A percentile compares a stretch with the other conserved stretches of the same genome.
These are phyloP conservation scores for Cryptococcus depauperatus DNA, from an alignment of 1,284 basidiomycete genomes.

Conservation along the genomic window DNA sequence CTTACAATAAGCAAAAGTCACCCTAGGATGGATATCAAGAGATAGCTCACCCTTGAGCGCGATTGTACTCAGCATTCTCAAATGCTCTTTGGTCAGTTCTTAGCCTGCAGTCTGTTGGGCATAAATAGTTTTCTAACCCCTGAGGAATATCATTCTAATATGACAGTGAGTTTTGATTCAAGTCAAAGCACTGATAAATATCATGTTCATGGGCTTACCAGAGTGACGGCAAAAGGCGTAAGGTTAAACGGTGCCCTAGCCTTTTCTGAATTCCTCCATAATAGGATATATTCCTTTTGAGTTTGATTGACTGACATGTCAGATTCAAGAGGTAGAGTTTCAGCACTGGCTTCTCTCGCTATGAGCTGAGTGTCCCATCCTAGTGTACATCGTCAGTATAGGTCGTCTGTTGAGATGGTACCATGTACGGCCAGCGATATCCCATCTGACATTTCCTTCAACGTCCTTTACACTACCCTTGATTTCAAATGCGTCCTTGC, in stretches of 20 bases:
- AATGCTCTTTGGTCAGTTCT: slow-evolving; percentile 94
- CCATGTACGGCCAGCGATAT: slow-evolving; percentile 73
- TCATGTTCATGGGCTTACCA: slow-evolving; percentile 43
- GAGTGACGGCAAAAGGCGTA: slow-evolving; percentile 85
- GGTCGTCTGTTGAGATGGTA: no score
- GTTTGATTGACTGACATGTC: slow-evolving; percentile 27
- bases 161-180: not conserved
- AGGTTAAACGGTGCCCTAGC: slow-evolving; percentile 81
- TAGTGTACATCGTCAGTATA: not conserved
- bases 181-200: no score
- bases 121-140: slow-evolving; percentile 61
- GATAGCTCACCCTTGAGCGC: slow-evolving; percentile 58
- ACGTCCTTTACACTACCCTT: slow-evolving; percentile 71
- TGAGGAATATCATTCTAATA: slow-evolving; percentile 44
- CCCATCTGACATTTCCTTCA: slow-evolving; percentile 62
- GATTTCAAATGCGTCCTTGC: slow-evolving; percentile 85
- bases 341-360: slow-evolving; percentile 64
- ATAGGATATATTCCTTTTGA: slow-evolving; percentile 44
- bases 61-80: slow-evolving; percentile 82
- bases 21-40: not conserved
- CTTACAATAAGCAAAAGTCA: not conserved
- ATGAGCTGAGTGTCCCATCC: slow-evolving; percentile 93
- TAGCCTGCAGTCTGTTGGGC: slow-evolving; percentile 87
- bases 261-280: slow-evolving; percentile 92
- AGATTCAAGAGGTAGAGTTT: slow-evolving; percentile 54